These are phyloP conservation scores for Chaetomium sp. DNA, from an alignment of 2,329 filamentous ascomycete genomes.

Conservation along the genomic window DNA sequence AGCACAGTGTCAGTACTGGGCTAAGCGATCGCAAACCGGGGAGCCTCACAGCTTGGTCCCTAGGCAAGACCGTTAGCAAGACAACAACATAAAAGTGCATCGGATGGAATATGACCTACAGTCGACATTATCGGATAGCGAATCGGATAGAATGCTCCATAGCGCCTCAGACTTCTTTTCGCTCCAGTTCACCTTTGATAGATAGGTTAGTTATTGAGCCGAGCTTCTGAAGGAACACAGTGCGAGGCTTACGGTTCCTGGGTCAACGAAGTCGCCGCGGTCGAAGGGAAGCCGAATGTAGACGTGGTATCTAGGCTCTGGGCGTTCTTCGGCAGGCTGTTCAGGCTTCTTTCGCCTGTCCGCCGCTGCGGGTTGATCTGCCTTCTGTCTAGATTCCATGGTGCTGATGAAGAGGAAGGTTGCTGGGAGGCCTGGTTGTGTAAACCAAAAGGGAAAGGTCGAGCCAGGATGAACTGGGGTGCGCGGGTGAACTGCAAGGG, in stretches of 20 bases:
- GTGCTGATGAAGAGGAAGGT: constrained; percentile 1
- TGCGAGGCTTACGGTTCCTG: constrained; percentile 67
- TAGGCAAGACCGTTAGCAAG: constrained; percentile 41
- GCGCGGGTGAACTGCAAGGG: background rate
- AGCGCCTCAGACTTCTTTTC: constrained; percentile 80
- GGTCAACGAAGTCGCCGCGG: constrained; percentile 85
- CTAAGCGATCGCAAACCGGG: background rate
- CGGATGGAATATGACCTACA: constrained; percentile 59
- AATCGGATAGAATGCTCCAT: constrained; percentile 86
- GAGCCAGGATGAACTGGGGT: constrained; percentile 1
- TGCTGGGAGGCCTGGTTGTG: constrained; percentile 16
- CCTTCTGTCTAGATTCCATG: constrained; percentile 17
- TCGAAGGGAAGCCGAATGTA: constrained; percentile 89
- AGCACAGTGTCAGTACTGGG: constrained; percentile 33
- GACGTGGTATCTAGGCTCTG: constrained; percentile 67
- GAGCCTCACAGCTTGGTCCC: constrained; percentile 72
- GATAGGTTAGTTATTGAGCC: constrained; percentile 33
- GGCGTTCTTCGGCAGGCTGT: constrained; percentile 10
- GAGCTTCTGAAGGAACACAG: constrained; percentile 21
- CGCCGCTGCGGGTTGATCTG: constrained; percentile 10
- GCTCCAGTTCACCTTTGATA: constrained; percentile 78
- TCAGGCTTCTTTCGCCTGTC: constrained; percentile 22
- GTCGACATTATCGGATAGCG: constrained; percentile 80
- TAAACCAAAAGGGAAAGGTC: constrained; percentile 12
- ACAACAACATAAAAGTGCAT: background rate